Base-by-base conservation (phyloP, 1,139 yeast genomes). In the Scheffersomyces illinoinensis region DNA sequence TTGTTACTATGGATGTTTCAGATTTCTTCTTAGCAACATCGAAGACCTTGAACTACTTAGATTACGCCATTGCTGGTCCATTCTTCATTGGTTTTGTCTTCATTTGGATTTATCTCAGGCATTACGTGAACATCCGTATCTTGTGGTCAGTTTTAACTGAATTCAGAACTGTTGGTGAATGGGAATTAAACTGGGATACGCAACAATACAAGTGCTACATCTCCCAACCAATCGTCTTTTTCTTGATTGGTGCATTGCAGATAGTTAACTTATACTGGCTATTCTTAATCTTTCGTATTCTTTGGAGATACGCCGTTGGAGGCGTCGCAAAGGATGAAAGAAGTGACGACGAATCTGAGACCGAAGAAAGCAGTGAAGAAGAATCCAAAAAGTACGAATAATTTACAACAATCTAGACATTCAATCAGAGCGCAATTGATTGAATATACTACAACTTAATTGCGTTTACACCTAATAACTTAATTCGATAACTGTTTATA, bases 121-220 rank as follows among this genome's bases (percentile, higher is more conserved):
- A 95, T 71, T 91, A 86, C 72, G 75, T 93, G 64, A 95, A 93
- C 74, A 69, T 93, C 62, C 85, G 79, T 68, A 90, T 95, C 62
- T 82, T 95, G 66, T 91, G 91, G 90, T 93, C 98, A 1, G 89
- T 95, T 47, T 78, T 90, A 57, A 93, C 98, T 26, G 97, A 93
- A 72, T 95, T 91, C 76, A 84, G 82, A 64, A 85, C 96, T 2
- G 92, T 91, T 47, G 98, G 98, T 54, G 88, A 88, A 61, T 93
- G 83, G 77, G 84, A 83, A 58, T 81, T 96, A 67, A 87, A 92
- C 77, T 95, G 93, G 88, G 91, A 84, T n/a, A 88, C 96, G 46
- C 95, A 93, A 72, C 97, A 93, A 74, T 95, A 93, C 80, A 95
- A 96, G 76, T 95, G 98, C 77, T 92, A 91, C 89, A 91, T 96